Conservation (phyloP, 495 filamentous ascomycete genomes). For the Astrothelium macrocarpum region DNA sequence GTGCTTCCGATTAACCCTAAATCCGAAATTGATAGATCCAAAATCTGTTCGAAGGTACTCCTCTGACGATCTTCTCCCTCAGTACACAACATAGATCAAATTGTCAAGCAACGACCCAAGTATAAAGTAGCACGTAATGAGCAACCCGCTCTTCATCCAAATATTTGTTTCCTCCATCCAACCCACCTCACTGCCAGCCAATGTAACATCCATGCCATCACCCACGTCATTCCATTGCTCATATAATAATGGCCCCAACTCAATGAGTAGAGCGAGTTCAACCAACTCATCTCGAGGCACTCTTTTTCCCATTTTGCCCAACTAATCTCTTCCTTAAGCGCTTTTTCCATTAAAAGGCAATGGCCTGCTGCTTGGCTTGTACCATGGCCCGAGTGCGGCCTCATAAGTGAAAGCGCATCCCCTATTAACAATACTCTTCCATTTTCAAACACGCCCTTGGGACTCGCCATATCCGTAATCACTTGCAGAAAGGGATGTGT, state of each 20-base stretch:
- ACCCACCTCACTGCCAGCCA: neutral
- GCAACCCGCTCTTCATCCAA: neutral
- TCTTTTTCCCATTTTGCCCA: neutral
- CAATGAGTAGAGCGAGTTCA: neutral
- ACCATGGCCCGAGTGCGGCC: neutral
- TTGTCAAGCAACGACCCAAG: no score
- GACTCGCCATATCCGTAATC: constrained; percentile 36
- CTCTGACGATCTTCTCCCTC: no score
- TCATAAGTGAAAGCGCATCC: neutral
- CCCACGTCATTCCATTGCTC: neutral
- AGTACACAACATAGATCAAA: no score
- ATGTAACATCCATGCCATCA: neutral
- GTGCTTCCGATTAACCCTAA: no score
- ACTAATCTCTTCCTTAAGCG: neutral
- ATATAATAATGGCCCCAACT: neutral
- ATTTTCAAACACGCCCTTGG: neutral
- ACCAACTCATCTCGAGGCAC: neutral
- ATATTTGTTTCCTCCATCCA: neutral
- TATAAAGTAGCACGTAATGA: no score
- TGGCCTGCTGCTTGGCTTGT: neutral
- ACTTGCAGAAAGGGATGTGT: constrained; percentile 43
- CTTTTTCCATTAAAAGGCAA: neutral
- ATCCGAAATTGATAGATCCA: no score
- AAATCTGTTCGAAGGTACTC: no score
- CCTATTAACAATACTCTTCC: neutral